These are phyloP conservation scores for Phoma sp. DNA, from an alignment of 2,329 filamentous ascomycete species.

Conservation along the genomic window DNA sequence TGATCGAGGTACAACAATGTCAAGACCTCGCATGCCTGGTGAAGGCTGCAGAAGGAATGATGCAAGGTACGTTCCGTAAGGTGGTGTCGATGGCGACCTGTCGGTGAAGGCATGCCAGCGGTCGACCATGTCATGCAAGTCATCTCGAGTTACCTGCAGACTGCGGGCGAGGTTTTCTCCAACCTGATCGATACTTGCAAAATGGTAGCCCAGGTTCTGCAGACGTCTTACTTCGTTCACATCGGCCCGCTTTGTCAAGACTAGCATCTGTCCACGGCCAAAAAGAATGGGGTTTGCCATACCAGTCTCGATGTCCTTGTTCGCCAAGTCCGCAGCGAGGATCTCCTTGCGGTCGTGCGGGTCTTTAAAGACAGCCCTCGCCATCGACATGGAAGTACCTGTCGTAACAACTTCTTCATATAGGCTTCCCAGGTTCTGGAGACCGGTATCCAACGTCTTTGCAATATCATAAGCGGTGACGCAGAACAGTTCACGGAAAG, in stretches of 20 bases:
- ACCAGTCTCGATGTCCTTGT: constrained; percentile 50
- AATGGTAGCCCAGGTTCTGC: constrained; percentile 76
- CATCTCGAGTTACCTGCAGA: constrained; percentile 72
- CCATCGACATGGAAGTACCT: constrained; percentile 64
- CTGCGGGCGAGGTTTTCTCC: constrained; percentile 70
- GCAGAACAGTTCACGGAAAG: constrained; percentile 85
- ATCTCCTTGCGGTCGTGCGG: constrained; percentile 29
- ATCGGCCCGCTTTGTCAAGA: constrained; percentile 71
- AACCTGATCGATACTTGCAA: constrained; percentile 66
- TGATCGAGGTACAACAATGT: constrained; percentile 52
- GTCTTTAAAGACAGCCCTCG: constrained; percentile 61
- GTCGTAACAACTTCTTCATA: constrained; percentile 79
- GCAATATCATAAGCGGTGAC: constrained; percentile 78
- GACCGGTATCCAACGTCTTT: constrained; percentile 65
- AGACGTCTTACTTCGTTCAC: constrained; percentile 67
- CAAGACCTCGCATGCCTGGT: constrained; percentile 48
- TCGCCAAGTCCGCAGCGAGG: constrained; percentile 31
- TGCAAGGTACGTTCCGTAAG: constrained; percentile 48
- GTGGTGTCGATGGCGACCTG: constrained; percentile 54
- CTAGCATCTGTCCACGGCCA: constrained; percentile 79
- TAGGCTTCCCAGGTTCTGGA: constrained; percentile 70
- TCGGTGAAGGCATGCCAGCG: constrained; percentile 66
- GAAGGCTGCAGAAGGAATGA: constrained; percentile 50
- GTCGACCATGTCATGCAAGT: constrained; percentile 66
- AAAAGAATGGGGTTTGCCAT: constrained; percentile 49